Conservation (phyloP, 2,329 filamentous ascomycete species). For the Nannizziopsis barbatae region DNA sequence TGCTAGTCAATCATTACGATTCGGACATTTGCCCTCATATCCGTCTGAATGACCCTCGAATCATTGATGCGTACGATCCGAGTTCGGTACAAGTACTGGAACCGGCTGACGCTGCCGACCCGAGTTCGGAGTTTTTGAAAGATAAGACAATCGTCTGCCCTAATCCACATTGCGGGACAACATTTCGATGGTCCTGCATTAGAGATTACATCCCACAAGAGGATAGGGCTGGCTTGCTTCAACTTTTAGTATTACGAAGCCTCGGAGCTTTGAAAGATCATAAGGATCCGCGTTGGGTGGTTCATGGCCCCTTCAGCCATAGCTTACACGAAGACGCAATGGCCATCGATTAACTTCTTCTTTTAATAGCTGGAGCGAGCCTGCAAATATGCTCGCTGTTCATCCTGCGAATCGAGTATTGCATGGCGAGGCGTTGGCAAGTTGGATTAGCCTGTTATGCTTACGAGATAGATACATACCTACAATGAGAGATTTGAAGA, state of each 20-base stretch:
- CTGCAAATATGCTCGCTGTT: too few relatives aligned
- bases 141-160: background rate
- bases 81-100: background rate
- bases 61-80: background rate
- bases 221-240: background rate
- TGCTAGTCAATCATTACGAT: background rate
- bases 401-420: too few relatives aligned
- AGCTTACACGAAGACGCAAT: too few relatives aligned
- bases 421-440: too few relatives aligned
- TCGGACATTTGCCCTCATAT: conserved; percentile 1
- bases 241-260: conserved; percentile 1
- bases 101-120: background rate
- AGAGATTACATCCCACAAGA: background rate
- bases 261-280: conserved; percentile 1
- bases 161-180: background rate
- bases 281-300: conserved; percentile 2
- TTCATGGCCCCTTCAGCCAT: background rate
- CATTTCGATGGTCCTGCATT: background rate
- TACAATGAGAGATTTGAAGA: too few relatives aligned
- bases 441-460: too few relatives aligned
- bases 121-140: background rate
- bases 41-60: background rate
- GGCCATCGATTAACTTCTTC: too few relatives aligned
- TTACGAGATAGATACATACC: too few relatives aligned
- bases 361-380: too few relatives aligned